phyloP scores from a whole-genome alignment of 2,329 filamentous ascomycete genomes.

The Tolypocladium amazonense region DNA sequence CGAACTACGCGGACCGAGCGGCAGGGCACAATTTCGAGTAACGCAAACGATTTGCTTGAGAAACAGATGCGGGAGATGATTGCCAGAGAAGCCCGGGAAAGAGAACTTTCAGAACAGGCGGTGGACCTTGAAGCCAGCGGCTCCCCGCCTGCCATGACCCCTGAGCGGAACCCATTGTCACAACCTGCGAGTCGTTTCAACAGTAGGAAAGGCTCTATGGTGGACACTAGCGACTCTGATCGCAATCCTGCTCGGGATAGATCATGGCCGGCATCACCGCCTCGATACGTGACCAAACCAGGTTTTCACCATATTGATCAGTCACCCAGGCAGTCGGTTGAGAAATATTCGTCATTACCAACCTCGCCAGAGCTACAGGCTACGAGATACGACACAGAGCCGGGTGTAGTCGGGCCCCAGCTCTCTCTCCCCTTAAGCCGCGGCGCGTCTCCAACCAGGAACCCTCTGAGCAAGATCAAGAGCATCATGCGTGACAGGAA shows the following conservation, averaged over 20 bases:
- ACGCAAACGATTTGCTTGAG: slow-evolving; percentile 40
- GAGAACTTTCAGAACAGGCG: slow-evolving; percentile 22
- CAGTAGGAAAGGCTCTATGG: slow-evolving; percentile 24
- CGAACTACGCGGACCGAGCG: slow-evolving; percentile 21
- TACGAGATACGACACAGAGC: slow-evolving; percentile 37
- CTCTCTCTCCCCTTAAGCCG: slow-evolving; percentile 54
- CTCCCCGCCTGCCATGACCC: slow-evolving; percentile 19
- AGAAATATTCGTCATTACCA: slow-evolving; percentile 34
- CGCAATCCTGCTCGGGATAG: slow-evolving; percentile 14
- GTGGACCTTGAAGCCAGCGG: slow-evolving; percentile 16
- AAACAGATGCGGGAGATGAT: slow-evolving; percentile 54
- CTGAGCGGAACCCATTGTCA: slow-evolving; percentile 16
- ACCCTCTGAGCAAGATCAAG: slow-evolving; percentile 45
- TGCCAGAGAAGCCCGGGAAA: slow-evolving; percentile 38
- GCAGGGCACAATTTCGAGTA: slow-evolving; percentile 37
- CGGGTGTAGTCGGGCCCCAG: slow-evolving; percentile 51
- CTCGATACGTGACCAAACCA: slow-evolving; percentile 20
- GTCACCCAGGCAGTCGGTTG: slow-evolving; percentile 26
- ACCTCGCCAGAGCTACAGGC: slow-evolving; percentile 42
- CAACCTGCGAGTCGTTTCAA: slow-evolving; percentile 19
- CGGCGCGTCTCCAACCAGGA: slow-evolving; percentile 51
- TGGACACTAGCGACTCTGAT: slow-evolving; percentile 30
- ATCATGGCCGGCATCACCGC: slow-evolving; percentile 10
- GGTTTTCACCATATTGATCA: slow-evolving; percentile 36
- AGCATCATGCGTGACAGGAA: slow-evolving; percentile 45